Evolutionary conservation across 2,329 filamentous ascomycete species (phyloP).

Genomic region (Neopestalotiopsis rosae): DNA sequence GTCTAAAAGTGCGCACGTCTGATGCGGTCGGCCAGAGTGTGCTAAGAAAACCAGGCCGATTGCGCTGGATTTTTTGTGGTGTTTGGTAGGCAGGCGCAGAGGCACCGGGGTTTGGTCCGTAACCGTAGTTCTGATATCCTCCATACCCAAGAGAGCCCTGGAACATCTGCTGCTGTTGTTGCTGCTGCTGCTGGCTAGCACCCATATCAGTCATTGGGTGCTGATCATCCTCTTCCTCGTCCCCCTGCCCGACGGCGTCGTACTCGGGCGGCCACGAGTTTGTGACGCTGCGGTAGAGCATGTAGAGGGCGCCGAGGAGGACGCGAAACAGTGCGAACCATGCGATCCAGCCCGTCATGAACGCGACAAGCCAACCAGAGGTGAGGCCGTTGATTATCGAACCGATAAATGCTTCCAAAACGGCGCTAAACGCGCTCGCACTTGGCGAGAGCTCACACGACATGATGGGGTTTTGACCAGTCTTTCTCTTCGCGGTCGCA

Average conservation of each 20-base stretch:
- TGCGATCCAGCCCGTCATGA: conserved; percentile 3
- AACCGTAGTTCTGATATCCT: not conserved
- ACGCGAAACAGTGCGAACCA: not conserved
- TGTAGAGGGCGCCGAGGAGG: not conserved
- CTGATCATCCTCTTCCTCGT: not conserved
- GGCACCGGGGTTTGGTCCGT: not conserved
- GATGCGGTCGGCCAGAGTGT: not conserved
- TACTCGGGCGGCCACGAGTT: not conserved
- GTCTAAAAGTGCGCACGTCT: not conserved
- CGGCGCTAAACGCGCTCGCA: conserved; percentile 5
- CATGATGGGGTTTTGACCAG: not conserved
- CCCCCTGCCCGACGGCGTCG: not conserved
- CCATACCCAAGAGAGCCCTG: not conserved
- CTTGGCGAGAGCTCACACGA: conserved; percentile 3
- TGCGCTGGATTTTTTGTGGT: not conserved
- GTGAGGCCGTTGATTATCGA: conserved; percentile 4
- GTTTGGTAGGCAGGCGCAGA: not conserved
- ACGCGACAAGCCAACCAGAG: not conserved
- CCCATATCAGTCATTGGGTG: not conserved
- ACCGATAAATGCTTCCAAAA: not conserved
- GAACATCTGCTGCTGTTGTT: not conserved
- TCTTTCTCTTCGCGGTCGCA: not conserved
- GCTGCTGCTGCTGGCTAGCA: not conserved
- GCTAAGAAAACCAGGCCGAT: not conserved
- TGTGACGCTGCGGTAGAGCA: not conserved